Conservation (phyloP, 140 eudicot genomes). For the Flaveria floridana region DNA sequence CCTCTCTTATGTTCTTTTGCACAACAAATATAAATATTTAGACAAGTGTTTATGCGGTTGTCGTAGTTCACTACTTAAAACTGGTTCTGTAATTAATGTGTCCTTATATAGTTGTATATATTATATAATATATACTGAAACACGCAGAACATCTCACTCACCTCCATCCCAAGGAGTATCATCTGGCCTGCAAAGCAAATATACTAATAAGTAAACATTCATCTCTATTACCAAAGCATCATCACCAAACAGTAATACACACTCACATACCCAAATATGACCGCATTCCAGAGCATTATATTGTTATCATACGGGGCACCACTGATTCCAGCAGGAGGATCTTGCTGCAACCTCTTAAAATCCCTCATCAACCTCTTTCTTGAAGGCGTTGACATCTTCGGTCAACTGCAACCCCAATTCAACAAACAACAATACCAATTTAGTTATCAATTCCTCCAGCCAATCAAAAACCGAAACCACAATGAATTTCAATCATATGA, state of each 20-base stretch:
- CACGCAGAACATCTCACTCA: conserved; percentile 25
- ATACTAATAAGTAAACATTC: conserved; percentile 15
- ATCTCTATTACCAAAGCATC: not conserved
- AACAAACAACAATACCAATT: conserved; percentile 28
- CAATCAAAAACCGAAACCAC: conserved; percentile 7
- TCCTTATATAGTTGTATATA: too few species aligned
- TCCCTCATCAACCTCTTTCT: conserved; percentile 55
- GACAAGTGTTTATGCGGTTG: not conserved
- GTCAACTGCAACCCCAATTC: conserved; percentile 24
- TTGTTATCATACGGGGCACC: conserved; percentile 52
- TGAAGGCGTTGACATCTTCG: conserved; percentile 50
- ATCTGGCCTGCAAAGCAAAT: conserved; percentile 44
- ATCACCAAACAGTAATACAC: conserved; percentile 16
- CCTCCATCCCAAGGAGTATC: conserved; percentile 62
- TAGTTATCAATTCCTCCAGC: conserved; percentile 12
- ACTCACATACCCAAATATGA: conserved; percentile 46
- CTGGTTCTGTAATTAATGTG: too few species aligned
- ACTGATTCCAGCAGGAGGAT: conserved; percentile 57
- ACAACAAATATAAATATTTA: not conserved
- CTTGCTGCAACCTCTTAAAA: conserved; percentile 54
- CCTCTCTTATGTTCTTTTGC: not conserved
- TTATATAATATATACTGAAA: not conserved
- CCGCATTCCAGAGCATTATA: conserved; percentile 59
- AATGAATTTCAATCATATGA: not conserved
- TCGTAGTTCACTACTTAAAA: too few species aligned